These are phyloP conservation scores for Atkinsonella texensis DNA, from an alignment of 2,329 filamentous ascomycete species.

Conservation along the genomic window DNA sequence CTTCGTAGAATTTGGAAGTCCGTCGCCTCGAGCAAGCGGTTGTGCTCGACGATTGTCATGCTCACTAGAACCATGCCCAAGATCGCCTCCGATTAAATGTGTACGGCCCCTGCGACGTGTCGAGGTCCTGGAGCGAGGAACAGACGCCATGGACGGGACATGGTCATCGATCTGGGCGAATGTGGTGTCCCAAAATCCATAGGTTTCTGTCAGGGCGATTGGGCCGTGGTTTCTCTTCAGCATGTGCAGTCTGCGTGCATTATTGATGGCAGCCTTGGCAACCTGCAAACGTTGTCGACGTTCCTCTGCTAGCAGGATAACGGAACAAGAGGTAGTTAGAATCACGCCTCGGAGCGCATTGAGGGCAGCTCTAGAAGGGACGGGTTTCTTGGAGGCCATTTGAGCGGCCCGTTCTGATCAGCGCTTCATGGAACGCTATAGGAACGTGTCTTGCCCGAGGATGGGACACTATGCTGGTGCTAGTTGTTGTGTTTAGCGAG, in stretches of 20 bases:
- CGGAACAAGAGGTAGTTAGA: slow-evolving; percentile 44
- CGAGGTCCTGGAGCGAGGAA: slow-evolving; percentile 12
- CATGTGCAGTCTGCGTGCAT: slow-evolving; percentile 38
- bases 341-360: slow-evolving; percentile 43
- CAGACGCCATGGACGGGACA: slow-evolving; percentile 11
- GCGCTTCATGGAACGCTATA: not conserved
- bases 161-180: slow-evolving; percentile 14
- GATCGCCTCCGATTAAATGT: slow-evolving; percentile 1
- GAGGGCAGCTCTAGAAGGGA: slow-evolving; percentile 43
- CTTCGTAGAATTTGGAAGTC: not conserved
- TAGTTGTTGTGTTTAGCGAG: not conserved
- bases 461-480: not conserved
- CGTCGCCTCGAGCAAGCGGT: not conserved
- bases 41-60: not conserved
- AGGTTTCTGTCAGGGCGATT: slow-evolving; percentile 15
- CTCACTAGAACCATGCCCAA: not conserved
- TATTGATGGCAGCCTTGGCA: slow-evolving; percentile 36
- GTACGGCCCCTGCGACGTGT: slow-evolving; percentile 17
- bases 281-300: slow-evolving; percentile 42
- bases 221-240: slow-evolving; percentile 20
- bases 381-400: slow-evolving; percentile 35
- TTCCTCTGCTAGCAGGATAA: slow-evolving; percentile 43
- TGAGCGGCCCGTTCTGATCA: slow-evolving; percentile 15
- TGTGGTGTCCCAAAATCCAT: slow-evolving; percentile 10
- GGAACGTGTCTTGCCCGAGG: not conserved